Base-by-base conservation (phyloP, 2,329 filamentous ascomycete genomes). In the Furcasterigmium sp. region DNA sequence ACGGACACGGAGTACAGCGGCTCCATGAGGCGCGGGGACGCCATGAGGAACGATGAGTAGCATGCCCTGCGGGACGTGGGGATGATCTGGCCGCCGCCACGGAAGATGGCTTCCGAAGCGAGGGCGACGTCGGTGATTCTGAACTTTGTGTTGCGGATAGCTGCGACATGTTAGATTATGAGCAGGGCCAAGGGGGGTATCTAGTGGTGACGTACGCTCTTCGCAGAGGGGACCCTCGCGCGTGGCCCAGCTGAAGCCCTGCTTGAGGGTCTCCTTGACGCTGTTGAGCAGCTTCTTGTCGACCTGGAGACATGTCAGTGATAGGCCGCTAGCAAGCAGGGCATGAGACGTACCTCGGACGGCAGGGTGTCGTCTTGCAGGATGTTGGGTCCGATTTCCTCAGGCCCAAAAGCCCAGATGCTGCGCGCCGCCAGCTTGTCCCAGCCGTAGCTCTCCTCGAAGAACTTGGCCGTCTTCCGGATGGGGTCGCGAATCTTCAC, bases 391-490 rank as follows among this genome's bases (percentile, higher is more conserved):
- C 91, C 87, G 72, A 83, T 85, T 52, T 98, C 93, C 46, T 97
- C 91, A 4, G 93, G 93, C 3, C 93, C 93, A 67, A 98, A 98
- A 2, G 93, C 93, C 93, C 93, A 98, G 58, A 98, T 95, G 60
- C 91, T 96, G 56, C 93, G 80, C 19, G 88, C 89, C 13, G 93
- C 91, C 49, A 98, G 76, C 56, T 96, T 81, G 67, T 98, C 93
- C 85, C 94, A 98, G 44, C 91, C 91, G 61, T 98, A 95, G 52
- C 89, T 93, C 48, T 95, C 88, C 62, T 97, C 91, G 57, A 98
- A 97, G 70, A 94, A 97, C 58, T 93, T 94, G 55, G 91, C 91
- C 34, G 94, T 93, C 60, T 91, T 91, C 44, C 91, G 84, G 35
- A 93, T 86, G 3, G 93, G 91, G 54, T 97, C 91, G 50, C 86